phyloP scores from a whole-genome alignment of 805 yeast genomes.

The Wickerhamiella domercqiae region DNA sequence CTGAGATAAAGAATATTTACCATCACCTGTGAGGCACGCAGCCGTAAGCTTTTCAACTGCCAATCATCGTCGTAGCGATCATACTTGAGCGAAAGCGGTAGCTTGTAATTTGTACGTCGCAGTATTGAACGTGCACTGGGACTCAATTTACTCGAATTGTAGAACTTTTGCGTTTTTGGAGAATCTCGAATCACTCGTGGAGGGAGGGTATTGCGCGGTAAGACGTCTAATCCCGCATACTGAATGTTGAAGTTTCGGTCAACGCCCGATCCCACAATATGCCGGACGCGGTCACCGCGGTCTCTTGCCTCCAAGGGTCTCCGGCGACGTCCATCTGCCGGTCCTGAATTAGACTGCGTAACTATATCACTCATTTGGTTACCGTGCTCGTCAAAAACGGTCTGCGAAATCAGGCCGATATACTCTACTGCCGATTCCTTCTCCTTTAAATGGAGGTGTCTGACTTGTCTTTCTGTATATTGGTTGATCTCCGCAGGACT shows the following conservation, averaged over 20 bases:
- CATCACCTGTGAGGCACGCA: slow-evolving; percentile 10
- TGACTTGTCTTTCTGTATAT: slow-evolving; percentile 1
- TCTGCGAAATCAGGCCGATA: slow-evolving; percentile 9
- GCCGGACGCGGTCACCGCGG: neutral
- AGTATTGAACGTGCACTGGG: slow-evolving; percentile 2
- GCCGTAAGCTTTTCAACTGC: slow-evolving; percentile 3
- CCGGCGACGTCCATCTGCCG: neutral
- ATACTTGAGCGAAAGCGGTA: slow-evolving; percentile 5
- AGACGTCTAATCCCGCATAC: slow-evolving; percentile 4
- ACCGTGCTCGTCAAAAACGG: slow-evolving; percentile 6
- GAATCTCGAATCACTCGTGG: slow-evolving; percentile 6
- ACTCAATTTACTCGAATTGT: neutral
- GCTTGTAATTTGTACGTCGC: slow-evolving; percentile 9
- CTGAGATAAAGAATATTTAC: slow-evolving; percentile 4
- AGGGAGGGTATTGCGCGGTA: slow-evolving; percentile 9
- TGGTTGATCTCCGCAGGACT: neutral
- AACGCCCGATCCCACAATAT: neutral
- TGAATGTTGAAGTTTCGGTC: slow-evolving; percentile 1
- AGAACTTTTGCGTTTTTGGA: slow-evolving; percentile 3
- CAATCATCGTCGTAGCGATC: slow-evolving; percentile 5
- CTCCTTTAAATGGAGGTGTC: neutral
- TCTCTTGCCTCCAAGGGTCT: neutral
- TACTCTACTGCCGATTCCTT: slow-evolving; percentile 1
- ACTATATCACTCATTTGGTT: slow-evolving; percentile 5
- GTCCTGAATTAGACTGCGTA: neutral